Percentiles rank a stretch among this genome's conserved stretches.
Conservation (phyloP, 2,329 filamentous ascomycete genomes). For the Mariannaea sp. region DNA sequence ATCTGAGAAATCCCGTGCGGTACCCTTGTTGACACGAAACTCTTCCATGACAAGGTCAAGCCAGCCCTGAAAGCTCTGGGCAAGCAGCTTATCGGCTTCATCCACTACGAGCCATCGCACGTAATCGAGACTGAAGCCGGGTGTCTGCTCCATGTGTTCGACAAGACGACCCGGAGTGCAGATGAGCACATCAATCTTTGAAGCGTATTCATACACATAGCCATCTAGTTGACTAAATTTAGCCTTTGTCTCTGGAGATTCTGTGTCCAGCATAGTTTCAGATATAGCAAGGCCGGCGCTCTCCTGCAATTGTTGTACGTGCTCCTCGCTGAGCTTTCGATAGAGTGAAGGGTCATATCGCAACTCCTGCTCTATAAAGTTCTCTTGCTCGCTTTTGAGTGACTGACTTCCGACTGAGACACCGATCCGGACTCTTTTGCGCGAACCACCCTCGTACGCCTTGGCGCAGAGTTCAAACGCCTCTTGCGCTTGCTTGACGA, state of each 20-base stretch:
- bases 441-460: constrained; percentile 57
- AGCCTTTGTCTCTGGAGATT: constrained; percentile 33
- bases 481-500: constrained; percentile 84
- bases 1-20: constrained; percentile 58
- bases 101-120: constrained; percentile 91
- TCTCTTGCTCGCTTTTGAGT: constrained; percentile 66
- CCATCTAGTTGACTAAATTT: constrained; percentile 45
- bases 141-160: constrained; percentile 84
- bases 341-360: constrained; percentile 68
- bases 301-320: constrained; percentile 9
- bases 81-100: constrained; percentile 89
- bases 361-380: constrained; percentile 51
- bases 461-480: constrained; percentile 75
- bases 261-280: constrained; percentile 28
- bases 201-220: constrained; percentile 66
- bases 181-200: constrained; percentile 84
- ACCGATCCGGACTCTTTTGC: constrained; percentile 76
- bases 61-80: constrained; percentile 94
- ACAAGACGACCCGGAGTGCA: constrained; percentile 92
- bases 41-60: constrained; percentile 71
- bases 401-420: constrained; percentile 82
- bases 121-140: constrained; percentile 77
- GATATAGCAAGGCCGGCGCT: constrained; percentile 15
- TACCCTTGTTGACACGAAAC: constrained; percentile 56
- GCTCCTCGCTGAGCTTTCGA: constrained; percentile 36